phyloP scores from a whole-genome alignment of 345 rosid genomes.

The Populus euphratica region DNA sequence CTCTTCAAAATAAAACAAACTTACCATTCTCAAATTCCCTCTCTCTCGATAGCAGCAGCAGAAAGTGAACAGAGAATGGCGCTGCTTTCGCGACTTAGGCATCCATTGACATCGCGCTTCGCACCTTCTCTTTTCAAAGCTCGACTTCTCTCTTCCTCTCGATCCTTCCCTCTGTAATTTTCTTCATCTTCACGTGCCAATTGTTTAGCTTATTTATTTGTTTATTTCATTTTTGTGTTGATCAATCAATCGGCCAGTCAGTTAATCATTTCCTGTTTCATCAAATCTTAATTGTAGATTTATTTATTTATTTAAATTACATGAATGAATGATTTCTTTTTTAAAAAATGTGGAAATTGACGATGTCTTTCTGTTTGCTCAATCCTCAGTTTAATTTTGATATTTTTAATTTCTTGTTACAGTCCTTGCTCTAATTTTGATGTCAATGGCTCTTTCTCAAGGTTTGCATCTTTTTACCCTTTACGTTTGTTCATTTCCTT shows the following conservation, averaged over 20 bases:
- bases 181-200: background rate
- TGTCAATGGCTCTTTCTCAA: constrained; percentile 33
- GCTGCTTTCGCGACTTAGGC: constrained; percentile 70
- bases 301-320: too few relatives aligned
- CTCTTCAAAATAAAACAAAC: background rate
- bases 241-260: too few relatives aligned
- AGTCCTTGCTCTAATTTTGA: constrained; percentile 44
- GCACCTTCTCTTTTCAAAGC: constrained; percentile 57
- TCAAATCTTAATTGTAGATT: too few relatives aligned
- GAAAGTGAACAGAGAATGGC: constrained; percentile 40
- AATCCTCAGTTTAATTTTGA: background rate
- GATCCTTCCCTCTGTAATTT: constrained; percentile 53
- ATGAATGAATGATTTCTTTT: too few relatives aligned
- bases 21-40: background rate
- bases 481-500: background rate
- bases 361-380: background rate
- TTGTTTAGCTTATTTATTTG: too few relatives aligned
- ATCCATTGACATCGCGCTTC: constrained; percentile 50
- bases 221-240: too few relatives aligned
- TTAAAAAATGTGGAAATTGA: too few relatives aligned
- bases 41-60: background rate
- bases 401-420: constrained; percentile 27
- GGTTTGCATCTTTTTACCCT: constrained; percentile 36
- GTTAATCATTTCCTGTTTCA: too few relatives aligned
- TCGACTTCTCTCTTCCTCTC: constrained; percentile 52